Evolutionary conservation across 2,329 filamentous ascomycete genomes (phyloP), one percentile per base, ranked within the genome.

Genomic region (Fusarium multiceps): DNA sequence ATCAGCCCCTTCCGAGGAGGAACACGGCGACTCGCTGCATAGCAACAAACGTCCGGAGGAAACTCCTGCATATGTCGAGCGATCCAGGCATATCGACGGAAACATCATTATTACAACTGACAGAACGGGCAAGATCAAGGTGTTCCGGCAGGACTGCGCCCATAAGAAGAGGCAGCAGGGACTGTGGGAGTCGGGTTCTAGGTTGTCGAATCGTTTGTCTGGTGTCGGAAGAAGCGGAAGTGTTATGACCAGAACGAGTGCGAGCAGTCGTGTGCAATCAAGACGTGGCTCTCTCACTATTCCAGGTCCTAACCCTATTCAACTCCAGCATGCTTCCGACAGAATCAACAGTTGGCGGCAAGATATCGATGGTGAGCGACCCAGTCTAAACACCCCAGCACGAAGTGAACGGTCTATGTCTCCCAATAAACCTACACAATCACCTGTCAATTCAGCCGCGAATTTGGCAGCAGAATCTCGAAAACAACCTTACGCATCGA

Each of bases 61-160:
- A 72, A 92, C 90, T 2, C 92, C 94, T 0, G 89, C 90, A 0
- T 97, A 97, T 74, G 80, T 94, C 37, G 87, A 93, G 13, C 89
- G 94, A 18, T 91, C 90, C 9, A 87, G 86, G 18, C 96, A 99
- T 77, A 82, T 84, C 16, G 90, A 90, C 64, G 96, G 96, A 27
- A 93, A 97, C 74, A 98, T 99, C 67, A 90, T 99, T 59, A 88
- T 98, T 51, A 97, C 95, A 0, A 93, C 94, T 3, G 95, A 98
- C 78, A 93, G 93, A 74, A 90, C 89, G 1, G 96, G 96, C 37
- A 88, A 89, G 27, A 96, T 99, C 81, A 98, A 98, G 78, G 92
- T 98, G 1, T 98, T 98, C 77, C 89, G 96, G 21, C 95, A 98
- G 79, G 96, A 99, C 77, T 98, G 95, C 77, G 96, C 95, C 1